phyloP scores from a whole-genome alignment of 164 flowering plant species.

The Brasenia schreberi region DNA sequence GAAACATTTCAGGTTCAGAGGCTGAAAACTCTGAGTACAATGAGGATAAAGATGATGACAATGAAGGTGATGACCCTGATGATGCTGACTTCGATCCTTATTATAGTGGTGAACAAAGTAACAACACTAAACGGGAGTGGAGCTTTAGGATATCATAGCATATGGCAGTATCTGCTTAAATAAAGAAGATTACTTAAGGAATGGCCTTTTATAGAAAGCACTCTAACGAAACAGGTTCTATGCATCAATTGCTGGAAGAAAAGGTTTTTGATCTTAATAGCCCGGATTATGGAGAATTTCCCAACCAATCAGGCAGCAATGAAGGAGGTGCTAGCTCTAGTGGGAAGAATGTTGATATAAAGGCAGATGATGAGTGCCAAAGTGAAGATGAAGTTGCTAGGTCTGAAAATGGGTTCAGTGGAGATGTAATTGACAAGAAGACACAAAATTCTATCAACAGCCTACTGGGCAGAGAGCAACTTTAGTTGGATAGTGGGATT shows the following conservation, averaged over 20 bases:
- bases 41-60: constrained; percentile 37
- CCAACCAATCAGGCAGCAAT: constrained; percentile 25
- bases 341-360: constrained; percentile 48
- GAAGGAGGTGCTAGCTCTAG: constrained; percentile 29
- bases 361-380: constrained; percentile 37
- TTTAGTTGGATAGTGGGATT: constrained; percentile 65
- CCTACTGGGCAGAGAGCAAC: constrained; percentile 38
- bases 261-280: constrained; percentile 17
- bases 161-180: neutral
- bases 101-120: constrained; percentile 25
- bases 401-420: constrained; percentile 19
- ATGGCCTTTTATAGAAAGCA: constrained; percentile 68
- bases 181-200: constrained; percentile 13
- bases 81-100: constrained; percentile 97
- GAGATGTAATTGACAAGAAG: constrained; percentile 13
- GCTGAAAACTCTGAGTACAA: constrained; percentile 22
- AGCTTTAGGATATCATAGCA: neutral
- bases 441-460: constrained; percentile 22
- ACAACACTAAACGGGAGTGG: neutral
- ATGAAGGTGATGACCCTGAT: constrained; percentile 89
- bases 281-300: constrained; percentile 15
- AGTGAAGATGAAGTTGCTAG: constrained; percentile 34
- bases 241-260: constrained; percentile 24
- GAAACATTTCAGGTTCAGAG: constrained; percentile 21
- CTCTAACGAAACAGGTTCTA: constrained; percentile 31